Evolutionary conservation across 169 alveolate genomes (phyloP), one percentile per base, ranked within the genome.

Genomic region (Cryptosporidium meleagridis): DNA sequence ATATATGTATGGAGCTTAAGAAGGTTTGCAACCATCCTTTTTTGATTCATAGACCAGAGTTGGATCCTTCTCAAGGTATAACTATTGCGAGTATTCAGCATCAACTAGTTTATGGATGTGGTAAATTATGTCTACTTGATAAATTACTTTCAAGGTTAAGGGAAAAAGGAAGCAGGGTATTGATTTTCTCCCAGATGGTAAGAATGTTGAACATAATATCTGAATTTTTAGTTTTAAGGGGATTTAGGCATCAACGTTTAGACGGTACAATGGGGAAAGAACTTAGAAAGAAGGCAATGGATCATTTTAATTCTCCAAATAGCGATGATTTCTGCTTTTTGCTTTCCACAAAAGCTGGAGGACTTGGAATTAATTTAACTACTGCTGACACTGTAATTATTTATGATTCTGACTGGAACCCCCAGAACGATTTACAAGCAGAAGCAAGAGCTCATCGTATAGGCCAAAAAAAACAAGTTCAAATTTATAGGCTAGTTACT

Each of bases 391-490:
- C 98, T 21, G 99, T 97, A 33, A 95, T 97, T 55, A 94, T 97
- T 26, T 97, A 96, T 92, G 99, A 97, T 89, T 93, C 98, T 31
- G 99, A 98, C 94, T 98, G 99, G 99, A 98, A 98, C 86, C 99
- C 99, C 14, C 98, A 98, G 92, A 97, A 98, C 85, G 99, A 98
- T 87, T 93, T 98, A 84, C 98, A 98, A 85, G 99, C 99, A 16
- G 99, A 98, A 95, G 99, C 99, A 33, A 95, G 99, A 69, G 99
- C 99, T 33, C 99, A 98, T 92, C 94, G 99, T 69, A 98, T 98
- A 51, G 99, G 99, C 14, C 99, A 98, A 91, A 97, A 97, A 35
- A 98, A 96, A 58, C 92, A 92, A 39, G 99, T 98, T 21, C 97
- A 96, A 71, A 98, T 98, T 33, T 98, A 96, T 91, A 94, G 99